Evolutionary conservation across 192 early-diverging fungal species (phyloP).

Genomic region (Coemansia sp.): DNA sequence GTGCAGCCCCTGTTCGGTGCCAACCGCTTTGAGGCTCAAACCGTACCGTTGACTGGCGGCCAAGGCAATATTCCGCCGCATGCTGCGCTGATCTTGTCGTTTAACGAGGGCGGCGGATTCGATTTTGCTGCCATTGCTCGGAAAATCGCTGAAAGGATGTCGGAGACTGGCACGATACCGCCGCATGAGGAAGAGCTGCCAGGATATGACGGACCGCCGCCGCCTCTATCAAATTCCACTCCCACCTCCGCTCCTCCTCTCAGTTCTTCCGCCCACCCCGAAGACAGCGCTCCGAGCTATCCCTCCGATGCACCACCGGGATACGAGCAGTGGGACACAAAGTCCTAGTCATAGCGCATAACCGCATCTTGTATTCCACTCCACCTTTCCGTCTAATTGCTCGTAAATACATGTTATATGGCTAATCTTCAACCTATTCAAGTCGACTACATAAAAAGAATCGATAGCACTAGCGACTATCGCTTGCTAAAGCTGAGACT

Average conservation of each 20-base stretch:
- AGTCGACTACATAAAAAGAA: background rate
- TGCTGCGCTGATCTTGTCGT: slow-evolving; percentile 28
- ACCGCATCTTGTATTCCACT: background rate
- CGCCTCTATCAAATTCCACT: background rate
- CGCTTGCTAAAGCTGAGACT: background rate
- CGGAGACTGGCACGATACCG: slow-evolving; percentile 40
- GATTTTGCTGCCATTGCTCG: slow-evolving; percentile 46
- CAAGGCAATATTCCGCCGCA: slow-evolving; percentile 3
- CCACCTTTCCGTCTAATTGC: background rate
- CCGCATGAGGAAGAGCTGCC: slow-evolving; percentile 48
- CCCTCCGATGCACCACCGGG: slow-evolving; percentile 45
- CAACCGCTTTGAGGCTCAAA: slow-evolving; percentile 42
- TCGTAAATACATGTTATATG: slow-evolving; percentile 4
- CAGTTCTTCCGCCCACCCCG: background rate
- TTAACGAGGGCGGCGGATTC: slow-evolving; percentile 54
- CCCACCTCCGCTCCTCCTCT: background rate
- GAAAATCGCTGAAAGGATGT: slow-evolving; percentile 39
- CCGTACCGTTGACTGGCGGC: slow-evolving; percentile 17
- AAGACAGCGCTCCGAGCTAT: slow-evolving; percentile 17
- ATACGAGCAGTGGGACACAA: slow-evolving; percentile 27
- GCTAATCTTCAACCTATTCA: background rate
- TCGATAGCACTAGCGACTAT: background rate
- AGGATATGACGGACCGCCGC: slow-evolving; percentile 33
- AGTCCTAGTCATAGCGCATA: background rate
- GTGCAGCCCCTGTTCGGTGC: slow-evolving; percentile 45